phyloP scores from a whole-genome alignment of 1,139 yeast species.

The Saccharomyces uvarum region DNA sequence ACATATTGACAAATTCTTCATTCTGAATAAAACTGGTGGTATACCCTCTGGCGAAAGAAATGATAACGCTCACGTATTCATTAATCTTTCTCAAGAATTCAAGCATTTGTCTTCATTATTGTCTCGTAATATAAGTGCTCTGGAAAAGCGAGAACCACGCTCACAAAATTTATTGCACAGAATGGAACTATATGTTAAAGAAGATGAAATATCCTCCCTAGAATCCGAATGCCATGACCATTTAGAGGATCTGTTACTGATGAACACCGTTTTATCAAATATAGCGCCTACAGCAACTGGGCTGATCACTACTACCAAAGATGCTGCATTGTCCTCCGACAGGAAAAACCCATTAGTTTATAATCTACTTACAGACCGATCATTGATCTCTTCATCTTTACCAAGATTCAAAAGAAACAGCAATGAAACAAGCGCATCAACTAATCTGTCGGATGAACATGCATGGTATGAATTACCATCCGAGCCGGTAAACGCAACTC shows the following conservation, averaged over 20 bases:
- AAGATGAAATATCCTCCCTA: constrained; percentile 20
- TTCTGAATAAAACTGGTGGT: constrained; percentile 79
- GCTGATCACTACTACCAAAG: constrained; percentile 32
- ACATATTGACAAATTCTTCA: constrained; percentile 70
- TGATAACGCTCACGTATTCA: constrained; percentile 78
- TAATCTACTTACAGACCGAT: constrained; percentile 83
- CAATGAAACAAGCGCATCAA: constrained; percentile 8
- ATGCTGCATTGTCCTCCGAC: constrained; percentile 24
- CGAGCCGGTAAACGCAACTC: constrained; percentile 10
- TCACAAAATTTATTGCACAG: constrained; percentile 17
- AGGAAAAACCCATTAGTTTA: constrained; percentile 71
- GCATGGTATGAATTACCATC: constrained; percentile 22
- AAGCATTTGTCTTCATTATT: constrained; percentile 40
- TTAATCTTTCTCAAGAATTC: constrained; percentile 78
- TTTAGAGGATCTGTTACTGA: constrained; percentile 29
- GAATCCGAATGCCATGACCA: constrained; percentile 24
- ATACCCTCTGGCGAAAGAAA: constrained; percentile 79
- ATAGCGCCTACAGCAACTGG: constrained; percentile 37
- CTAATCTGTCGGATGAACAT: constrained; percentile 7
- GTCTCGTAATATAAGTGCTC: neutral
- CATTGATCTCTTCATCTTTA: constrained; percentile 84
- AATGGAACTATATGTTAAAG: constrained; percentile 38
- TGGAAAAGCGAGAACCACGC: constrained; percentile 13
- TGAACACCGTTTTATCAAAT: constrained; percentile 32
- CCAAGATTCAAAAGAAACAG: constrained; percentile 54